Evolutionary conservation across 352 stramenopile genomes (phyloP), one percentile per base, ranked within the genome.

Genomic region (Phytophthora constricta): DNA sequence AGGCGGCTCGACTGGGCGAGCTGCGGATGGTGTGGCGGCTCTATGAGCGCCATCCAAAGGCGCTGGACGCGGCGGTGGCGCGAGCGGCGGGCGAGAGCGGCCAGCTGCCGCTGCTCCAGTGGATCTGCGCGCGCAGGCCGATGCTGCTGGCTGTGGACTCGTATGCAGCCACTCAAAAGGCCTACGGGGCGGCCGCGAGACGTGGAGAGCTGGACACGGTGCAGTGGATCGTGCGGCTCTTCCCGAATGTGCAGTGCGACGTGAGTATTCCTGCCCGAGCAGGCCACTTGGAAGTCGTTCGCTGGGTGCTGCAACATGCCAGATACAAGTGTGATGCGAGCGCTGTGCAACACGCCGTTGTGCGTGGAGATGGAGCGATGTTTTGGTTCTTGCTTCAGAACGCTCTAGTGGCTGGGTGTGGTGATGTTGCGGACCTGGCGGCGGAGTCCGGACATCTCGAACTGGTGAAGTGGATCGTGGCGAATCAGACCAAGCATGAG

Each of bases 1-100:
- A 20, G 5, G 54, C 54, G 0, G 62, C 62, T 16, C 16, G 43
- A 7, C 20, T 55, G 5, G 54, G 62, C 0, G 33, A 64, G 27
- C 47, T 70, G 26, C 59, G 47, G 37, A 60, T 55, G 34, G 62
- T 64, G 20, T 25, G 59, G 54, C 53, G 48, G 22, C 53, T 64
- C 25, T 58, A 58, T 19, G 13, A 50, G 16, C 25, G 53, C 7
- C 23, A 54, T 10, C 53, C 62, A 23, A 42, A 16, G 26, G 62
- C 62, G 10, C 27, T 69, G 46, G 58, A 58, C 25, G 54, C 19
- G 16, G 39, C 34, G n/a, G 52, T 46, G 23, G 54, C 62, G 28
- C 14, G 43, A 4, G 39, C 23, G 5, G 62, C 54, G 2, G 27
- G 11, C 9, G n/a, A 43, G 22, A 48, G 50, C 37, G 55, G 55